phyloP scores from a whole-genome alignment of 176 grass and related monocot species.

The Microstegium vimineum region DNA sequence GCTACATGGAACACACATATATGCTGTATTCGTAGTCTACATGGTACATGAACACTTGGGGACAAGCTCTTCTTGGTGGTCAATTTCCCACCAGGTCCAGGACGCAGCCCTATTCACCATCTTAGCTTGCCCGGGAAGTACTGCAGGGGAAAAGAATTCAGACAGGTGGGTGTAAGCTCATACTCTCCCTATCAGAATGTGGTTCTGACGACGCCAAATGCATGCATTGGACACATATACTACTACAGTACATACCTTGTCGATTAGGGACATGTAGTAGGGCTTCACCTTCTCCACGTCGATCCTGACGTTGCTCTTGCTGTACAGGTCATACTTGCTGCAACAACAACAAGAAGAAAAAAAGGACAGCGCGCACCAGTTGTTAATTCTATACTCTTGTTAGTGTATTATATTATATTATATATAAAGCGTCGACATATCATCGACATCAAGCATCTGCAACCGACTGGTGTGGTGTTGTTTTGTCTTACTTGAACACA shows the following conservation, averaged over 20 bases:
- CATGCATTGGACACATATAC: neutral
- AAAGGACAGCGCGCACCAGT: neutral
- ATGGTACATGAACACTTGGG: neutral
- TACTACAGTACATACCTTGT: slow-evolving; percentile 60
- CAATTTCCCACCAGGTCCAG: neutral
- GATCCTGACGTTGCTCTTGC: slow-evolving; percentile 88
- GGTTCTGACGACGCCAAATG: neutral
- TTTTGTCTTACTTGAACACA: slow-evolving; percentile 70
- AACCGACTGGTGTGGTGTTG: neutral
- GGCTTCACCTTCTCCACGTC: slow-evolving; percentile 92
- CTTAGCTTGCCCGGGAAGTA: slow-evolving; percentile 76
- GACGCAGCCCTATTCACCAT: slow-evolving; percentile 39
- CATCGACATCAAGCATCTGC: neutral
- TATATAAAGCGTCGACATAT: neutral
- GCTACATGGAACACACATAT: too few species aligned
- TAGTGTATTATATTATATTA: too few species aligned
- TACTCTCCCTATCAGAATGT: slow-evolving; percentile 7
- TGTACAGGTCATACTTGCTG: slow-evolving; percentile 95
- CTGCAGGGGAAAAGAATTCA: slow-evolving; percentile 20
- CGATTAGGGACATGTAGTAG: slow-evolving; percentile 84
- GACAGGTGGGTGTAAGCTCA: neutral
- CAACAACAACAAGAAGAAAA: neutral
- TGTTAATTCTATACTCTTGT: neutral
- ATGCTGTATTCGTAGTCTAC: neutral
- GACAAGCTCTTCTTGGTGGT: neutral